Evolutionary conservation across 345 rosid species (phyloP).

Genomic region (Salix purpurea): DNA sequence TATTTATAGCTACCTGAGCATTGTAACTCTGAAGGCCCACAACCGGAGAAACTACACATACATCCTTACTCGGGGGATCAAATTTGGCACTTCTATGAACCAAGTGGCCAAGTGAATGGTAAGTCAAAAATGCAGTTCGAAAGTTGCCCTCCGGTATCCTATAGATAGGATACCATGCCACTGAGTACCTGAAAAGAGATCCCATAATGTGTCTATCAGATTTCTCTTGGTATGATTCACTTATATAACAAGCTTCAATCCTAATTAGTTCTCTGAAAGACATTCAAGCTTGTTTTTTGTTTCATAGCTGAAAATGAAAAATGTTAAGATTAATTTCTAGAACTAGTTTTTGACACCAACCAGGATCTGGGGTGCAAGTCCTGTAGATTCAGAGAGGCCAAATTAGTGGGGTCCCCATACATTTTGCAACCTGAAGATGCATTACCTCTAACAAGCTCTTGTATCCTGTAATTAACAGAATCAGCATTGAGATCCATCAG

Average conservation of each 20-base stretch:
- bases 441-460: constrained; percentile 35
- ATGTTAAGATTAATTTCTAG: neutral
- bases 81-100: constrained; percentile 24
- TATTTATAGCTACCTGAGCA: constrained; percentile 41
- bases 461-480: constrained; percentile 36
- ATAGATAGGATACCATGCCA: constrained; percentile 67
- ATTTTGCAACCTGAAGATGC: constrained; percentile 27
- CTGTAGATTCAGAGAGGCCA: constrained; percentile 31
- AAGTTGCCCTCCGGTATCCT: constrained; percentile 59
- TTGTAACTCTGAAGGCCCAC: constrained; percentile 60
- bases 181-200: constrained; percentile 49
- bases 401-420: constrained; percentile 40
- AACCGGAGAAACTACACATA: constrained; percentile 37
- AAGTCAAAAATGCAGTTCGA: constrained; percentile 58
- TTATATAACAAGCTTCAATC: neutral
- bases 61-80: constrained; percentile 17
- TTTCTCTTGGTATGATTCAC: neutral
- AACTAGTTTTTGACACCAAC: constrained; percentile 26
- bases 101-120: constrained; percentile 52
- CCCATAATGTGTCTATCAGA: neutral
- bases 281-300: neutral
- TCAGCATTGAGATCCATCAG: neutral
- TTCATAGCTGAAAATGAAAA: neutral
- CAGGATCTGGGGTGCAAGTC: constrained; percentile 57
- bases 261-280: neutral